Base-by-base conservation (phyloP, 768 basidiomycete genomes). In the Lenzites betulinus region DNA sequence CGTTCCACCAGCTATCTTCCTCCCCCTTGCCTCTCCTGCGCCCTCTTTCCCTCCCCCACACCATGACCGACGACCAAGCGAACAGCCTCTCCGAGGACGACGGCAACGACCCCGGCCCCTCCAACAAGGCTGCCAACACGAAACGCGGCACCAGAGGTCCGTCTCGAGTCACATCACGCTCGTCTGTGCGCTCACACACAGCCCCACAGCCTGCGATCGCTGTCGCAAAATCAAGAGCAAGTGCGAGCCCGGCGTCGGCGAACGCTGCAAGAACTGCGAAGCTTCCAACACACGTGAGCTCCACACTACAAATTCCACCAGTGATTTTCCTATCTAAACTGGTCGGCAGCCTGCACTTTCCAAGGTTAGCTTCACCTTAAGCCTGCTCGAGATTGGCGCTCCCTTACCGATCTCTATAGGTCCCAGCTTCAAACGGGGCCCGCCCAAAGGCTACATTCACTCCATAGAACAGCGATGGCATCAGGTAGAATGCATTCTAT, bases 391-490 rank as follows among this genome's bases (percentile, higher is more conserved):
- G 4, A 26, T 33, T 36, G 30, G 18, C 36, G 1, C 28, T 26
- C 35, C 23, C 9, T 33, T 33, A 33, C 30, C 6, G 30, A 25
- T 48, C 51, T 56, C 51, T 48, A 20, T 44, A 91, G 90, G 87
- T 46, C 89, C 89, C 0, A 90, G 87, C 68, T 88, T 88, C 71
- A 90, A 89, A 69, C 87, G 92, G 9, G 93, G 92, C 11, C 90
- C 90, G 11, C 90, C 91, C 7, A 92, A 92, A 69, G 93, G 93
- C 20, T 95, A 95, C 71, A 94, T 95, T 51, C 90, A 94, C 71
- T 93, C 93, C 39, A 93, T 95, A 52, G 93, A 95, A 75, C 89
- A 91, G 60, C 76, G 93, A 67, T 90, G 93, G 86, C 93, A 95
- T 67, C 90, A 94, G 70, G 90, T 95, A 66, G 94, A 95, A 73